Evolutionary conservation across 2,329 filamentous ascomycete species (phyloP), one percentile per base, ranked within the genome.

Genomic region (Claviceps purpurea): DNA sequence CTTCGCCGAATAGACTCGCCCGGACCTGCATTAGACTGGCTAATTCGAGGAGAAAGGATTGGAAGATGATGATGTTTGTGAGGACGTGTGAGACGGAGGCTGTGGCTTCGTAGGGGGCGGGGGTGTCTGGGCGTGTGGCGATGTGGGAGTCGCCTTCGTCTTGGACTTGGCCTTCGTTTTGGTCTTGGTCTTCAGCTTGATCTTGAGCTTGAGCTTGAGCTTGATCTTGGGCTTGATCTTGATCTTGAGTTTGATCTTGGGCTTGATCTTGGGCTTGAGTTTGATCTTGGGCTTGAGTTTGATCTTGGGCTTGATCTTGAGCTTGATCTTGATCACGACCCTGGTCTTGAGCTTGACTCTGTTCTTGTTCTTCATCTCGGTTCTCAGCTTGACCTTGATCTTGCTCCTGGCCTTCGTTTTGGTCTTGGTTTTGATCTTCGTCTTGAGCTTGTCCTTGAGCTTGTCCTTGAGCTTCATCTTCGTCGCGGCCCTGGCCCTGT

Each of bases 11-110:
- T 47, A 90, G 65, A 13, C 82, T 82, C 24, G 84, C 85, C 51
- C 87, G 74, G 39, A 86, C 82, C 64, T 91, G 86, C 54, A 89
- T 74, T 59, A 90, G 67, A 26, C 85, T 84, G 2, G 85, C 82
- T 52, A 91, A 66, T 65, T 93, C 87, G 49, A 91, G 74, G 49
- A 91, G 68, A 63, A 93, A 93, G 39, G 86, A 85, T 64, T 93
- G 87, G 53, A 89, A 72, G 49, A 91, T 78, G 53, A 91, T 79
- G 42, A 85, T 79, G 64, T 91, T 93, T 5, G 87, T 91, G 56
- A 93, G 70, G 11, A 91, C 72, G 63, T 91, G 87, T 42, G 84
- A 88, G 4, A 93, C 78, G 7, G 83, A 87, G 7, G 81, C 83
- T 10, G 73, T 74, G n/a, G 58, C 60, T 1, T 57, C 56, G 38